These are phyloP conservation scores for Camellia sinensis DNA, from an alignment of 148 eudicot genomes.

Conservation along the genomic window DNA sequence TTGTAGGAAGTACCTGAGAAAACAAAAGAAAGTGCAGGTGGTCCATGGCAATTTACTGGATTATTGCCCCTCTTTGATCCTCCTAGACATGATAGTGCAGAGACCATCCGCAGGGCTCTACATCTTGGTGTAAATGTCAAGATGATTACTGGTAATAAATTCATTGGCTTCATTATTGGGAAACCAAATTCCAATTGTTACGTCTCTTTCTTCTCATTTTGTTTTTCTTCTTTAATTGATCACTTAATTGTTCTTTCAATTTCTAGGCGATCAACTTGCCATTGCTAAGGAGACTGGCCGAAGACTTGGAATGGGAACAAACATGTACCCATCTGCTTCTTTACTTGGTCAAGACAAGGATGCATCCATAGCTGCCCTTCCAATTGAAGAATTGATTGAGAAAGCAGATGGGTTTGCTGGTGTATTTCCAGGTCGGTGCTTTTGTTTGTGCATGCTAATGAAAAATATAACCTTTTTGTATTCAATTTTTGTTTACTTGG, in stretches of 20 bases:
- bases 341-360: conserved; percentile 80
- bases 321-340: conserved; percentile 92
- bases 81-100: conserved; percentile 95
- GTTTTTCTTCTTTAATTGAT: not conserved
- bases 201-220: not conserved
- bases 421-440: conserved; percentile 72
- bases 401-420: conserved; percentile 98
- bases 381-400: conserved; percentile 85
- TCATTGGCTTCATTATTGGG: not conserved
- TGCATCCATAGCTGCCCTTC: conserved; percentile 58
- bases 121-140: conserved; percentile 93
- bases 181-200: not conserved
- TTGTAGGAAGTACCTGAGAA: conserved; percentile 81
- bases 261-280: conserved; percentile 90
- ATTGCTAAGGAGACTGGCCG: conserved; percentile 95
- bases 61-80: conserved; percentile 88
- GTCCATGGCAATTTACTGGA: conserved; percentile 90
- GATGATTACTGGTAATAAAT: conserved; percentile 79
- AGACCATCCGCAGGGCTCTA: conserved; percentile 86
- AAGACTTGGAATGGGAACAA: conserved; percentile 95
- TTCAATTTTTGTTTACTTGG: not conserved
- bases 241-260: not conserved
- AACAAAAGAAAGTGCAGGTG: conserved; percentile 71
- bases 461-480: not conserved
- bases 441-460: conserved; percentile 4